Base-by-base conservation (phyloP, 192 early-diverging fungal species). In the Mortierella claussenii region DNA sequence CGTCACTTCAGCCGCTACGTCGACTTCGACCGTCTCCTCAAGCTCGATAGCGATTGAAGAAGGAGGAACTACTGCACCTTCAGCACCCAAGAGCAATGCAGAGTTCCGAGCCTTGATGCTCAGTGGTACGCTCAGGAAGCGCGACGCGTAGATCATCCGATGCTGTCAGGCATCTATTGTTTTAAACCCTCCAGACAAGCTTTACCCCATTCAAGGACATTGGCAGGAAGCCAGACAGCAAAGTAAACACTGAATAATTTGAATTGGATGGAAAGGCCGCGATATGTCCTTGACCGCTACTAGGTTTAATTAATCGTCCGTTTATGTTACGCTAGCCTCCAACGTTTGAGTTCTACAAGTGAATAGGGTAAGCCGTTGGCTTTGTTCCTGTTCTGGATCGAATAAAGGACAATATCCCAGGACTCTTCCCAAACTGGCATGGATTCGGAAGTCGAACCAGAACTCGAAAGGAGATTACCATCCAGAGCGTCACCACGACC, bases 381-480 rank as follows among this genome's bases (percentile, higher is more conserved):
- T 31, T 64, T 65, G 34, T 56, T 33, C 3, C 73, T 61, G 26
- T 44, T 45, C 7, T 34, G 36, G 31, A 76, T 76, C 15, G 48
- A 45, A 27, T 76, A 76, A 0, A 76, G 33, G 0, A 62, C 73
- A 36, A 76, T 46, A 24, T 76, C 73, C 71, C 71, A 75, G 12
- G 59, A 55, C n/a, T 69, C 56, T 17, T 69, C 58, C 23, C 51
- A 15, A 23, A 21, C 13, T 18, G 36, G 36, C 1, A 53, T 15
- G 18, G 27, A 5, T 33, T 13, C 26, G 4, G 24, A 8, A 17
- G 6, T 18, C 1, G 24, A 1, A 21, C 15, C 13, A 28, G 37
- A 40, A 10, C 37, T 40, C 37, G 37, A 40, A 7, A 40, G 37
- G 8, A 40, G 13, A 40, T 7, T 7, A 40, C 13, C 37, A 10